Base-by-base conservation (phyloP, 2,329 filamentous ascomycete genomes). In the Ophioceras dolichostomum region DNA sequence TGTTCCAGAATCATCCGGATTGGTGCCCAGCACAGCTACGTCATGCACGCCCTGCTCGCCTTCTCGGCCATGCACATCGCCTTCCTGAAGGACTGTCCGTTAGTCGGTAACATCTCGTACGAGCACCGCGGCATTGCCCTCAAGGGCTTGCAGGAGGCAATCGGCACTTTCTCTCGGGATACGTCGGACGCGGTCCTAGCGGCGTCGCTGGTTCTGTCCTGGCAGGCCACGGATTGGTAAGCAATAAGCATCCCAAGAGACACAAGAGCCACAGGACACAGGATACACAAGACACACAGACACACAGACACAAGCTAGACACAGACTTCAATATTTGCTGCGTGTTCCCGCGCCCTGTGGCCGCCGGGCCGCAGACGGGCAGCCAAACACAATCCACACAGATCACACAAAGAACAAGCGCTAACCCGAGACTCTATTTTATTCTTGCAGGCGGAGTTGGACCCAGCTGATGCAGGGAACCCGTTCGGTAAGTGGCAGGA, bases 141-240 rank as follows among this genome's bases (percentile, higher is more conserved):
- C 41, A 87, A 83, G 49, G 89, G 89, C 3, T 65, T 96, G 34
- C 86, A 94, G 52, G 82, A 88, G 52, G 86, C 87, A 20, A 88
- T 96, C 47, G 76, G 79, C 32, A 71, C 73, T 16, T 95, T 96
- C 59, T 93, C 83, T 3, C 78, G 77, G 49, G 77, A 82, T 37
- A 94, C 87, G 43, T 89, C 86, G 2, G 89, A 98, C 60, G 87
- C 88, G 31, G 80, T 95, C 43, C 71, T 98, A 38, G 89, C 88
- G 19, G 85, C 88, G 22, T 95, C 89, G 19, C 76, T 95, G 32
- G 73, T 96, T 34, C 71, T 98, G 35, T 93, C 88, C 27, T 96
- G 91, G 88, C 89, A 96, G 64, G 84, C 86, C 39, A 91, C 81
- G 42, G 89, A 96, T 64, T 96, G 88, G 89, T 93, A 71, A 68